phyloP scores from a whole-genome alignment of 371 early-diverging fungal species.

The Gilbertella persicaria region DNA sequence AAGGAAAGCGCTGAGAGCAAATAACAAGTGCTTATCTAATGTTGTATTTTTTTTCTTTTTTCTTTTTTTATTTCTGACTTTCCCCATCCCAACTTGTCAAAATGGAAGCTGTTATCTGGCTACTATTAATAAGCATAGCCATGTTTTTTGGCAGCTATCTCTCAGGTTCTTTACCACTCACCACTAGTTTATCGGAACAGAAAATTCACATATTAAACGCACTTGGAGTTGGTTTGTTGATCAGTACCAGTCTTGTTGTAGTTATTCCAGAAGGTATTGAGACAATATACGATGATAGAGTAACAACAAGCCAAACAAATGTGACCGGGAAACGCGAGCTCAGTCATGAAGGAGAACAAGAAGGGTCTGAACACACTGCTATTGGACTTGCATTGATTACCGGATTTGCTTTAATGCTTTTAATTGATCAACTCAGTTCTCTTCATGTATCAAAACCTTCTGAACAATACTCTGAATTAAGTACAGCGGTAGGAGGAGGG shows the following conservation, averaged over 20 bases:
- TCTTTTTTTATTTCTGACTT: constrained; percentile 2
- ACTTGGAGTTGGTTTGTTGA: constrained; percentile 88
- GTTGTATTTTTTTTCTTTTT: not conserved
- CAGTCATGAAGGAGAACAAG: constrained; percentile 12
- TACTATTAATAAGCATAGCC: constrained; percentile 72
- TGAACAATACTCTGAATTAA: constrained; percentile 9
- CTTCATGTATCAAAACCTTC: constrained; percentile 49
- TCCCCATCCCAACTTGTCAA: not conserved
- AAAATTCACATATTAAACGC: constrained; percentile 75
- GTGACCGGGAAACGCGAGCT: too few species aligned
- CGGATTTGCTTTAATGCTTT: constrained; percentile 90
- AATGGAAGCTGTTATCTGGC: constrained; percentile 69
- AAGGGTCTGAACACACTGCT: constrained; percentile 54
- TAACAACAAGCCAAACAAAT: too few species aligned
- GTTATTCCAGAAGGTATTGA: constrained; percentile 95
- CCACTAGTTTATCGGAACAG: constrained; percentile 74
- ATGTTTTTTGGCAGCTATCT: constrained; percentile 89
- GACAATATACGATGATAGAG: constrained; percentile 64
- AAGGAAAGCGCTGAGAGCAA: constrained; percentile 8
- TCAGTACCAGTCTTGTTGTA: constrained; percentile 88
- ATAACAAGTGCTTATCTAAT: too few species aligned
- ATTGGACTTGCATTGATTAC: constrained; percentile 78
- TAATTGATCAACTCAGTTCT: constrained; percentile 76
- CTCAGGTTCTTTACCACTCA: constrained; percentile 84
- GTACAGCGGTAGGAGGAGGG: constrained; percentile 3